Conservation (phyloP, 1,139 yeast genomes). For the Diutina neorugosa region DNA sequence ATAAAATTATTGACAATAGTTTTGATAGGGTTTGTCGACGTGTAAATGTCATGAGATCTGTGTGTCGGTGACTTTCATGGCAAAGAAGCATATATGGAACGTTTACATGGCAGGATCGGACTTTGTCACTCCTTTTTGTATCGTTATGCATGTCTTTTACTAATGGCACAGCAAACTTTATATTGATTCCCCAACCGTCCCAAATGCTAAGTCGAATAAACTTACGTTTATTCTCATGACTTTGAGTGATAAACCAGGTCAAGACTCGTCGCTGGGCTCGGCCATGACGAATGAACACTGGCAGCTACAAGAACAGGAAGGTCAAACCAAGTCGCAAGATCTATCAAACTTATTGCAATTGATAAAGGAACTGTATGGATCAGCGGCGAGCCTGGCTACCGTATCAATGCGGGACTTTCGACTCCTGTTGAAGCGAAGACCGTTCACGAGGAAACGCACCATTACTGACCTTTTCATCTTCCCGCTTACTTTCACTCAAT, state of each 20-base stretch:
- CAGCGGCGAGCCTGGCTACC: neutral
- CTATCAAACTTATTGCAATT: neutral
- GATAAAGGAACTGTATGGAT: neutral
- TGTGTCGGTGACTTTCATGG: no score
- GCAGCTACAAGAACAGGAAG: neutral
- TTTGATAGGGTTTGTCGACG: no score
- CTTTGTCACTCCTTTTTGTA: neutral
- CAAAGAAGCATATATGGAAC: no score
- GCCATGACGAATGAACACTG: neutral
- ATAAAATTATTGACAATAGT: no score
- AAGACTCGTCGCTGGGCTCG: neutral
- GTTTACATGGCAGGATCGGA: neutral
- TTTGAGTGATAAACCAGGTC: neutral
- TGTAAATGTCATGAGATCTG: no score
- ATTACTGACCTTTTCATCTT: neutral
- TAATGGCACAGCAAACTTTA: neutral
- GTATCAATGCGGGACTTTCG: neutral
- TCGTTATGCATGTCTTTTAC: neutral
- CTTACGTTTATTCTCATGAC: neutral
- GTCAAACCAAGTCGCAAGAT: neutral
- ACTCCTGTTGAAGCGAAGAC: neutral
- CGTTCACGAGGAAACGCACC: neutral
- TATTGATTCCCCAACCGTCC: neutral
- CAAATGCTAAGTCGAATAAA: neutral
- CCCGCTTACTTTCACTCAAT: neutral